Base-by-base conservation (phyloP, 805 yeast species). In the Barnettozyma vustinii region DNA sequence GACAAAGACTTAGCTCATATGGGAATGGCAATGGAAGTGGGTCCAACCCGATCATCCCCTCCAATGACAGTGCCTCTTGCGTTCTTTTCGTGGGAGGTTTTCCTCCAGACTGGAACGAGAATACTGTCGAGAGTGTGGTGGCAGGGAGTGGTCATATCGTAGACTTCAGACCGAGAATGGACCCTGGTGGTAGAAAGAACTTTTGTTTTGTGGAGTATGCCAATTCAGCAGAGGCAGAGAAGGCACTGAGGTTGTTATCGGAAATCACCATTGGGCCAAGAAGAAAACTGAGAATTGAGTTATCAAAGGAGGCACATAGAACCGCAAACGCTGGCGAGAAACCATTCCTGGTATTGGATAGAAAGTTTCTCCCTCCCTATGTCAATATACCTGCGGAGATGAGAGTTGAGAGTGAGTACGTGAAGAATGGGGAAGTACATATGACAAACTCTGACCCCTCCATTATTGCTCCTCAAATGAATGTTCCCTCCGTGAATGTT, bases 81-180 rank as follows among this genome's bases (percentile, higher is more conserved):
- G 81, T 80, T 20, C 62, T 82, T 19, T 82, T 78, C 56, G 55
- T 82, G 13, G 88, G 87, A 15, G 77, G 76, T 56, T 68, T 85
- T 25, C 94, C 94, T 1, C 76, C 75, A 54, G 83, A 81, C 52
- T 86, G 94, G 94, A 81, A 74, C 52, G 82, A 77, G 48, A 78
- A 77, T 45, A 77, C 75, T 15, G 70, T 85, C 33, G 77, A 80
- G 46, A 77, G 81, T 26, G 77, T 85, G 10, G 82, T 84, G 21
- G 81, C 86, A 47, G 91, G 91, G 1, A 74, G 86, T 9, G 94
- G 94, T 1, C 76, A 78, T 3, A 78, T 86, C 23, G 80, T 81
- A 15, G 87, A 82, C 53, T 83, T 84, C 9, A 73, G 87, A 55
- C 50, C 58, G 9, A 50, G 64, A 41, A 47, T 61, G 21, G 64